Conservation (phyloP, 1,284 basidiomycete genomes). For the Thecaphora thlaspeos region DNA sequence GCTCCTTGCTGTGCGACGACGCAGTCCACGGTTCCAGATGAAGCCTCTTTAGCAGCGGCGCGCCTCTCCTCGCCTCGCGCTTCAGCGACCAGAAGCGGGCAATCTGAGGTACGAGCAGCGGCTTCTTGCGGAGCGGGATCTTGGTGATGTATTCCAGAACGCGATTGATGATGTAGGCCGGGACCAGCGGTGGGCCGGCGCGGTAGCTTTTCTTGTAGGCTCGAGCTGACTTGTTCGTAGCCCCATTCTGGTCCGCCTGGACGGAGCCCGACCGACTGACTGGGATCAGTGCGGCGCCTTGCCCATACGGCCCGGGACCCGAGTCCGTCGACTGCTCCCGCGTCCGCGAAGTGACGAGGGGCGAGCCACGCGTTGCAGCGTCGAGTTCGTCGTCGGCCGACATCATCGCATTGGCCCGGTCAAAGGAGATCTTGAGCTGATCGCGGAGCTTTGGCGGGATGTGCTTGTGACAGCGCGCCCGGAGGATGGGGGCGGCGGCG, state of each 20-base stretch:
- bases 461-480: constrained; percentile 53
- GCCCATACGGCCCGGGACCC: no score
- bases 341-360: constrained; percentile 17
- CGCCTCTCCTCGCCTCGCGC: constrained; percentile 85
- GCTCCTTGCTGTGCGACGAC: constrained; percentile 68
- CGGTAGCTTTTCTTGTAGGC: constrained; percentile 64
- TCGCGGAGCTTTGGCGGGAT: constrained; percentile 32
- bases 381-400: constrained; percentile 8
- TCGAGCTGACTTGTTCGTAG: constrained; percentile 60
- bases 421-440: constrained; percentile 36
- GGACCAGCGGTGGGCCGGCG: constrained; percentile 63
- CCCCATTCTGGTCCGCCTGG: constrained; percentile 14
- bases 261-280: constrained; percentile 32
- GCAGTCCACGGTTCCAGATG: constrained; percentile 98
- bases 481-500: constrained; percentile 18
- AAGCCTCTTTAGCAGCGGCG: constrained; percentile 85
- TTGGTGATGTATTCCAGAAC: constrained; percentile 76
- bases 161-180: constrained; percentile 64
- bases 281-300: constrained; percentile 10
- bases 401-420: constrained; percentile 8
- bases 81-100: constrained; percentile 97
- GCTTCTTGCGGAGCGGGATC: constrained; percentile 73
- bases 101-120: constrained; percentile 73
- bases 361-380: constrained; percentile 16
- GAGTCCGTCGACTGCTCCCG: constrained; percentile 30